Base-by-base conservation (phyloP, 2,329 filamentous ascomycete species). In the Ceratocystis destructans region DNA sequence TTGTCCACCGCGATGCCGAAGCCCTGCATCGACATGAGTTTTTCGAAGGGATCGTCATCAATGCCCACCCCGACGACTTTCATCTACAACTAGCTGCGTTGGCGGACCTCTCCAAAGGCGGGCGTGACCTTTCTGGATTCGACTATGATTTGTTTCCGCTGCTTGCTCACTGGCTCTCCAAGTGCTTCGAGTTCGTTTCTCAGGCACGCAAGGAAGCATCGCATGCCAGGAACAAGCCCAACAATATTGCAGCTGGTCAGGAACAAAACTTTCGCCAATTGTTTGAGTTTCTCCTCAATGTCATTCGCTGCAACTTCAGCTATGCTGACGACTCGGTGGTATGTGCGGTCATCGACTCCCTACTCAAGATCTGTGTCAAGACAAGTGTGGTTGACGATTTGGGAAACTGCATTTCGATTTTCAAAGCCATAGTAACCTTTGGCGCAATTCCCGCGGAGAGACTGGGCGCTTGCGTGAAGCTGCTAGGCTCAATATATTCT, bases 231-330 rank as follows among this genome's bases (percentile, higher is more conserved):
- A 76, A 73, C 33, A 64, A 66, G 17, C n/a, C 64, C 45, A 66
- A 66, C 8, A 59, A 61, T n/a, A 33, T 59, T 28, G 55, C 62
- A 5, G 44, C 66, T 46, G 79, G 77, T 33, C 84, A 86, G 71
- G 85, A 87, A 68, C 80, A 81, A 69, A 85, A 84, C 71, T 77
- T 91, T 64, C 76, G 80, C 1, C 80, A 82, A 61, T 75, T 90
- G 1, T 90, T 90, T 71, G 75, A 77, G 12, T 88, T 86, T 70
- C 70, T 87, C 65, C 80, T 82, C 67, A 84, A 88, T 69, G 79
- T 89, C 65, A 84, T 89, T 76, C 90, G 89, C 72, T 91, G 89
- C 77, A 89, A 87, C 72, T 87, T 85, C 73, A 87, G 86, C 70
- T 80, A 84, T 41, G 84, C 87, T 28, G 81, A 82, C 69, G 85